A percentile compares a stretch with the other conserved stretches of the same genome.
phyloP scores from a whole-genome alignment of 306 rosid species.

The Gillenia trifoliata region DNA sequence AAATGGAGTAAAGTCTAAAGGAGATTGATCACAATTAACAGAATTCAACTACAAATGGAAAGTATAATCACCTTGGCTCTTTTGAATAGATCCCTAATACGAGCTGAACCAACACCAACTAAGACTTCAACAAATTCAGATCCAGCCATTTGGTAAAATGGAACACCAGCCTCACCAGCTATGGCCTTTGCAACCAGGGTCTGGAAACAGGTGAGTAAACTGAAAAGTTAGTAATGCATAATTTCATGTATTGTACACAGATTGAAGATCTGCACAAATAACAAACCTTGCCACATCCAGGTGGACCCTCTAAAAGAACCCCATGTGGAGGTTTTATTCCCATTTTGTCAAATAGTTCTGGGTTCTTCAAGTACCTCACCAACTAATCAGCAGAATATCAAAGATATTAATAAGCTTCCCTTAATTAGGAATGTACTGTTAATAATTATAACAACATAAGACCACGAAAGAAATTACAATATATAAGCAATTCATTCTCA shows the following conservation, averaged over 20 bases:
- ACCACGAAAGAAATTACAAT: background rate
- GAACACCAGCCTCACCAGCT: constrained; percentile 99
- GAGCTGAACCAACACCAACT: constrained; percentile 99
- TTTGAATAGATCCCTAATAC: constrained; percentile 92
- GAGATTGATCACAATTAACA: background rate
- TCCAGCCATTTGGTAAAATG: constrained; percentile 99
- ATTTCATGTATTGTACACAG: constrained; percentile 4
- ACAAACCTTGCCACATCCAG: constrained; percentile 99
- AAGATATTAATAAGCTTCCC: constrained; percentile 21
- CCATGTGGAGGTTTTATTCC: constrained; percentile 99
- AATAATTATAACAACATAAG: background rate
- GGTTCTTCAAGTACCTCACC: constrained; percentile 97
- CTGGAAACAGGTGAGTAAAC: constrained; percentile 42
- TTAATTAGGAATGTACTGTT: background rate
- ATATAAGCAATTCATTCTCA: background rate
- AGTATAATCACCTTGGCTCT: constrained; percentile 82
- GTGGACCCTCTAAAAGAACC: constrained; percentile 97
- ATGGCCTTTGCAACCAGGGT: constrained; percentile 99
- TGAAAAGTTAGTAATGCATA: constrained; percentile 5
- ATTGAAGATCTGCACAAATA: constrained; percentile 24
- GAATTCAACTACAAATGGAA: constrained; percentile 7
- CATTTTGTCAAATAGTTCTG: constrained; percentile 91
- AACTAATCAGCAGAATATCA: constrained; percentile 49
- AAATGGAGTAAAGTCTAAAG: background rate
- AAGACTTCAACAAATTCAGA: constrained; percentile 97